Evolutionary conservation across 2,329 filamentous ascomycete species (phyloP), one percentile per base, ranked within the genome.

Genomic region (Diaporthe batatas): DNA sequence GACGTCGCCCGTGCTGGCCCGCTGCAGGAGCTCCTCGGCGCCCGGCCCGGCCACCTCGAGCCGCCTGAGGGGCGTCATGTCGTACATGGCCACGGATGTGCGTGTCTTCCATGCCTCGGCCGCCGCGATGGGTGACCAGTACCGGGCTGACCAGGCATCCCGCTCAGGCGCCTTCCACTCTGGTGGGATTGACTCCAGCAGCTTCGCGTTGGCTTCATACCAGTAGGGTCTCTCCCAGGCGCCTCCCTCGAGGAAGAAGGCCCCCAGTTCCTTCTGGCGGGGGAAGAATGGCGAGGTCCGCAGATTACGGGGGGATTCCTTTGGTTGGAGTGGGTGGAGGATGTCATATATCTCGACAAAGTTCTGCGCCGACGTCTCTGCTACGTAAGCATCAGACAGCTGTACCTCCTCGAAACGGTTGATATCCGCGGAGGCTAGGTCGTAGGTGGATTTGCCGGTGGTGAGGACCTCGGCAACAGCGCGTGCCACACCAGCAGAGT

Each of bases 291-390:
- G 89, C 74, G 87, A 91, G 18, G 88, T 80, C 8, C 90, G 87
- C 2, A 92, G 82, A 72, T 89, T 87, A 0, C 90, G 86, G 0
- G 89, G 90, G 0, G 87, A 90, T 0, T 86, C 82, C 36, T 85
- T 86, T 0, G 89, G 90, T 68, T 90, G 88, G 0, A 90, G 82
- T 0, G 90, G 90, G 72, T 92, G 90, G 0, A 91, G 74, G 51
- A 92, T 91, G 73, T 91, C 90, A 80, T 92, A 92, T 1, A 92
- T 86, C 75, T 92, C 90, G 32, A 89, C 86, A 65, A 92, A 92
- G 75, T 89, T 90, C 77, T 90, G 89, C 58, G 86, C 83, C 0
- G 87, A 88, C 0, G 90, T 91, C 80, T 91, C 89, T 32, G 79
- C 83, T 68, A 91, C 84, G 73, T 91, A 92, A 0, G 82, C 81